Conservation (phyloP, 176 grass and related monocot genomes). For the Eremochloa ophiuroides region DNA sequence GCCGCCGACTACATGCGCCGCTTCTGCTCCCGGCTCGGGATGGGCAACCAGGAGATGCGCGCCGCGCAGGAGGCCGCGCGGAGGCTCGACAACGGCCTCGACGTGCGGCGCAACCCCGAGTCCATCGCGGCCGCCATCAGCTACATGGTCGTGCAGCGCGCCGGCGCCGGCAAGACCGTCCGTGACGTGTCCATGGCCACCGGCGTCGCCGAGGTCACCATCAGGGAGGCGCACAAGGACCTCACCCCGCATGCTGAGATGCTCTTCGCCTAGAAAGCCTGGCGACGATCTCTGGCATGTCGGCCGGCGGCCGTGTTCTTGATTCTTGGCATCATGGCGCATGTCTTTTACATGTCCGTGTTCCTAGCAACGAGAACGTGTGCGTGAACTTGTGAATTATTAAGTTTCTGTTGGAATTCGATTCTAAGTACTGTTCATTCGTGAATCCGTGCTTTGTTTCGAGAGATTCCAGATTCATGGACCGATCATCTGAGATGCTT, state of each 20-base stretch:
- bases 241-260: slow-evolving; percentile 12
- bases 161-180: slow-evolving; percentile 11
- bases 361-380: slow-evolving; percentile 2
- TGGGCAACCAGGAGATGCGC: slow-evolving; percentile 40
- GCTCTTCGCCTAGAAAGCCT: slow-evolving; percentile 25
- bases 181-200: slow-evolving; percentile 37
- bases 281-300: background rate
- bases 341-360: background rate
- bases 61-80: slow-evolving; percentile 29
- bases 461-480: slow-evolving; percentile 11
- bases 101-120: slow-evolving; percentile 48
- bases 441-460: slow-evolving; percentile 35
- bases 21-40: slow-evolving; percentile 42
- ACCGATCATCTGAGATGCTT: background rate
- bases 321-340: slow-evolving; percentile 14
- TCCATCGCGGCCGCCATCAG: slow-evolving; percentile 45
- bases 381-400: background rate
- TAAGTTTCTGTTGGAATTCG: background rate
- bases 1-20: slow-evolving; percentile 37
- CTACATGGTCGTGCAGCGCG: slow-evolving; percentile 43
- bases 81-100: slow-evolving; percentile 24
- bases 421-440: slow-evolving; percentile 34
- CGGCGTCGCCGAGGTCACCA: slow-evolving; percentile 48
- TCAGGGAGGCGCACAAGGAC: slow-evolving; percentile 45
- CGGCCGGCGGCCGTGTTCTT: background rate